Evolutionary conservation across 1,284 basidiomycete species (phyloP), one percentile per base, ranked within the genome.

Genomic region (Trichosporon sp.): DNA sequence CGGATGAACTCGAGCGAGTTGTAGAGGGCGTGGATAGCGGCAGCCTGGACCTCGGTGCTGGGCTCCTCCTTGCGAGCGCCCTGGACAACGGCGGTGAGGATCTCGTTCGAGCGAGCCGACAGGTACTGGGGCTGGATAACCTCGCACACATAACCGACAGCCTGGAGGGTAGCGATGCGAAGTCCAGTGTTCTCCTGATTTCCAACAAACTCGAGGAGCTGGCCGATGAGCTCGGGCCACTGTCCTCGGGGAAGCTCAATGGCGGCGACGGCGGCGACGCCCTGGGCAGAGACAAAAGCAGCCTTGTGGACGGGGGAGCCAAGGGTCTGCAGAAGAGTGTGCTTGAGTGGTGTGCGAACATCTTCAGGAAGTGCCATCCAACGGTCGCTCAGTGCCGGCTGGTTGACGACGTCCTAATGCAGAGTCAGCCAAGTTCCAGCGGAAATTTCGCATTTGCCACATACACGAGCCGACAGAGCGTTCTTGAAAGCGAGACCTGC

Each of bases 401-500:
- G 90, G 67, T 93, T 87, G 62, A 86, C 81, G 21, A 82, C 77
- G 69, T 98, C 95, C 92, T 95, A 74, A 63, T 34, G n/a, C 58
- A 36, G 60, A 40, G 58, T 63, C 56, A 63, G 61, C n/a, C n/a
- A n/a, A n/a, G n/a, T n/a, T n/a, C n/a, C 16, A 32, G 21, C 58
- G 21, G 58, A 23, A 19, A 37, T 16, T 27, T 27, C 25, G 36
- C 25, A 19, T 44, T n/a, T 6, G 33, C 25, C 67, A 85, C 90
- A 78, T 82, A 95, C 92, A 74, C 92, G 85, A 66, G 95, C 92
- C 46, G 88, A 87, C 65, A 99, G 83, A 65, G 93, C 88, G 80
- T 99, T 99, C 86, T 99, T 99, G 82, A 99, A 85, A 19, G 95
- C 95, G 59, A 99, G 85, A 80, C 93, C 95, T 25, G 96, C 94